A percentile compares a stretch with the other conserved stretches of the same genome.
Conservation (phyloP, 2,329 filamentous ascomycete genomes). For the Neopestalotiopsis rosae region DNA sequence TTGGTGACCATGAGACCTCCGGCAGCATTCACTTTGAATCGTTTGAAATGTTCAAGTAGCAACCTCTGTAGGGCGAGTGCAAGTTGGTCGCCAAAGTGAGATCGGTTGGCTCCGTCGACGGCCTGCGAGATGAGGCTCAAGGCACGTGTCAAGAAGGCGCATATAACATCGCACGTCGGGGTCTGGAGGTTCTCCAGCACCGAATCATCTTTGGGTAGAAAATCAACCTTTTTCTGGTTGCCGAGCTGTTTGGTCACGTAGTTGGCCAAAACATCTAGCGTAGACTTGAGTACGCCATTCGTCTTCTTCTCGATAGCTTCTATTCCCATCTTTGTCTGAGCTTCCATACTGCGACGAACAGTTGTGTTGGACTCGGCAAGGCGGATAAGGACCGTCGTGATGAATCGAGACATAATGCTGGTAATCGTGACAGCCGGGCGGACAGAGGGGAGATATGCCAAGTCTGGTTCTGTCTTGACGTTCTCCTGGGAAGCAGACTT, state of each 20-base stretch:
- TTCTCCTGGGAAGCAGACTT: constrained; percentile 78
- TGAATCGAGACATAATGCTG: constrained; percentile 91
- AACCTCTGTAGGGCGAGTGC: constrained; percentile 78
- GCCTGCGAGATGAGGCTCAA: constrained; percentile 68
- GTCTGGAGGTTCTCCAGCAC: constrained; percentile 81
- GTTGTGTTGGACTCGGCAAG: constrained; percentile 90
- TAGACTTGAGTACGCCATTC: constrained; percentile 61
- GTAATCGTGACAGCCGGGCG: constrained; percentile 86
- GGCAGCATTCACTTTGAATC: constrained; percentile 90
- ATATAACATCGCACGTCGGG: constrained; percentile 80
- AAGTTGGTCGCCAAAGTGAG: constrained; percentile 82
- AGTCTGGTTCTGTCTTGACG: constrained; percentile 83
- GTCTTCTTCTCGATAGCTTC: constrained; percentile 86
- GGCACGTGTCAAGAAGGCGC: constrained; percentile 76
- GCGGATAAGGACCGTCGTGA: constrained; percentile 87
- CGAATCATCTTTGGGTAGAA: constrained; percentile 79
- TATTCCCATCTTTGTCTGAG: constrained; percentile 75
- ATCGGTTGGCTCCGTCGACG: constrained; percentile 83
- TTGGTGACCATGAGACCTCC: constrained; percentile 95
- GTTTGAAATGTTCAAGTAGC: constrained; percentile 91
- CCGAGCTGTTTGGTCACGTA: constrained; percentile 77
- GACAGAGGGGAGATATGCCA: constrained; percentile 80
- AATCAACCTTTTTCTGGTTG: constrained; percentile 86
- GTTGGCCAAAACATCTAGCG: constrained; percentile 71
- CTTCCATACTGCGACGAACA: constrained; percentile 87